Conservation (phyloP, 2,329 filamentous ascomycete genomes). For the Verticillium albo-atrum region DNA sequence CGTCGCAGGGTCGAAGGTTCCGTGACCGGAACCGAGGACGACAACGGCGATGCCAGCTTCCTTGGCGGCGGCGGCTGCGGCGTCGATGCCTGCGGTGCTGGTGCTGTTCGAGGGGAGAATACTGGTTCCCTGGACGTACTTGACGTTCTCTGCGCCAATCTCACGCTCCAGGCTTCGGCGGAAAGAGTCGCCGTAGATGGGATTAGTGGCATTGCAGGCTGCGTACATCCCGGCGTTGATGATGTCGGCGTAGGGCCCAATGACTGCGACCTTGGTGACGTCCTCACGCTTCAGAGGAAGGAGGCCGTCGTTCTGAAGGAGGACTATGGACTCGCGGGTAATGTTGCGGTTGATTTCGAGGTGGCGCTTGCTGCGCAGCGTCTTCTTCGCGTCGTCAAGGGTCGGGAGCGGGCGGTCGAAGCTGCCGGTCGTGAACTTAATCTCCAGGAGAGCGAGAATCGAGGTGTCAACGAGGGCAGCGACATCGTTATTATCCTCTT, state of each 20-base stretch:
- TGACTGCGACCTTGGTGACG: slow-evolving; percentile 9
- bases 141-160: slow-evolving; percentile 16
- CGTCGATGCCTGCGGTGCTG: slow-evolving; percentile 8
- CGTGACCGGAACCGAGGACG: slow-evolving; percentile 22
- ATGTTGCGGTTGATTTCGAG: slow-evolving; percentile 14
- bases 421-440: slow-evolving; percentile 22
- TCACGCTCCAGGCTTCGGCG: slow-evolving; percentile 11
- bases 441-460: slow-evolving; percentile 17
- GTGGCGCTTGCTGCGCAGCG: slow-evolving; percentile 10
- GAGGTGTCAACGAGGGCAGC: slow-evolving; percentile 18
- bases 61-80: slow-evolving; percentile 20
- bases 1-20: slow-evolving; percentile 16
- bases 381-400: slow-evolving; percentile 7
- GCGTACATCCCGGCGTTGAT: slow-evolving; percentile 17
- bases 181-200: slow-evolving; percentile 14
- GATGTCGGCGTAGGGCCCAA: slow-evolving; percentile 15
- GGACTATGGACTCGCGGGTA: slow-evolving; percentile 15
- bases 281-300: slow-evolving; percentile 7
- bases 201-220: slow-evolving; percentile 13
- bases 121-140: slow-evolving; percentile 12
- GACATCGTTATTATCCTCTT: slow-evolving; percentile 15
- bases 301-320: slow-evolving; percentile 15
- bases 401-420: slow-evolving; percentile 20
- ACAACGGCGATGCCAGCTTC: slow-evolving; percentile 22
- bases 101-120: slow-evolving; percentile 12